phyloP scores from a whole-genome alignment of 345 rosid genomes.

The Chamaenerion angustifolium region DNA sequence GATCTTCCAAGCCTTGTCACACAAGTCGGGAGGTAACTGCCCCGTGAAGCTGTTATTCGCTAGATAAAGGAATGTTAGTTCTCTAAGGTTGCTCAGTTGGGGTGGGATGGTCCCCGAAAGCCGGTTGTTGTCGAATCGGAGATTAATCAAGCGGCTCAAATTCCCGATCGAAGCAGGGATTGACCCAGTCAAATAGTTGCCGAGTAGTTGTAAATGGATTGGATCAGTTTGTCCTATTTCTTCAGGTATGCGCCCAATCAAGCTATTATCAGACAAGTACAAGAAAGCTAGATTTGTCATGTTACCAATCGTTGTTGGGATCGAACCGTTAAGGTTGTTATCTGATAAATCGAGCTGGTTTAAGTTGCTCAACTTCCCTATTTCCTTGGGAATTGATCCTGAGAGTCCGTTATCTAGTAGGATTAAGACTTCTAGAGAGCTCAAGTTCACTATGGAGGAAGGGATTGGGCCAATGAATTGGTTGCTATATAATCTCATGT shows the following conservation, averaged over 20 bases:
- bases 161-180: too few species aligned
- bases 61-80: background rate
- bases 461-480: slow-evolving; percentile 10
- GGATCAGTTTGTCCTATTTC: background rate
- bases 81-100: background rate
- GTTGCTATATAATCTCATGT: background rate
- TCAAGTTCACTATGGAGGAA: background rate
- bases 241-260: background rate
- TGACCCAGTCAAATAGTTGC: too few species aligned
- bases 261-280: background rate
- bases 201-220: too few species aligned
- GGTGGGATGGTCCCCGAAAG: background rate
- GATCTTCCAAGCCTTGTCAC: background rate
- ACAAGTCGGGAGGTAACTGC: background rate
- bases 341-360: background rate
- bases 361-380: background rate
- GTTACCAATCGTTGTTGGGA: slow-evolving; percentile 1
- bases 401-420: background rate
- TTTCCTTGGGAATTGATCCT: background rate
- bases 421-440: background rate
- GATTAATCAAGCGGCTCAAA: too few species aligned
- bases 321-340: background rate
- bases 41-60: background rate
- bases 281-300: background rate
- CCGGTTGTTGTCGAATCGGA: background rate